Evolutionary conservation across 1,284 basidiomycete species (phyloP).

Genomic region (Grifola frondosa): DNA sequence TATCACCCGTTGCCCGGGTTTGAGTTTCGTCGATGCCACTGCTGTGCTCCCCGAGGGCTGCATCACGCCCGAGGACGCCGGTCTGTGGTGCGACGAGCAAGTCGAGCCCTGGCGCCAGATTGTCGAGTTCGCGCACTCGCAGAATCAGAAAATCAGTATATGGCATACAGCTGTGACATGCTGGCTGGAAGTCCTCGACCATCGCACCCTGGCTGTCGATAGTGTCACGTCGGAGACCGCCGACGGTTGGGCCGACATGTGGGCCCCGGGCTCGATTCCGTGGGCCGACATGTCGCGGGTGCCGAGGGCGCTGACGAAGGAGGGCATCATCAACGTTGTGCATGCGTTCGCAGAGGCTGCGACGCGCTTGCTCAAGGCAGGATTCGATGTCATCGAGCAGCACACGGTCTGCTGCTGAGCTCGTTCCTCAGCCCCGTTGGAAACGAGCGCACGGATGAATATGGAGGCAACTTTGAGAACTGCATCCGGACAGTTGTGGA

Average conservation of each 20-base stretch:
- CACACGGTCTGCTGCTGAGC: conserved; percentile 63
- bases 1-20: conserved; percentile 51
- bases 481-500: no score
- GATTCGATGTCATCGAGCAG: conserved; percentile 36
- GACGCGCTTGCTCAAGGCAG: conserved; percentile 50
- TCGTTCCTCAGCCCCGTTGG: conserved; percentile 57
- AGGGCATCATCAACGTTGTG: conserved; percentile 58
- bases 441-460: conserved; percentile 70
- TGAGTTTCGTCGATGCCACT: conserved; percentile 65
- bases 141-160: conserved; percentile 59
- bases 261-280: conserved; percentile 61
- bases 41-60: conserved; percentile 76
- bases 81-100: conserved; percentile 73
- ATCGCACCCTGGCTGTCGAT: conserved; percentile 56
- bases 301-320: conserved; percentile 52
- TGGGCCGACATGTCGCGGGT: conserved; percentile 7
- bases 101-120: conserved; percentile 62
- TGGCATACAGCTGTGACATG: conserved; percentile 79
- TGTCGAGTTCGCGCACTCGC: conserved; percentile 65
- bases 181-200: conserved; percentile 71
- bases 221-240: conserved; percentile 36
- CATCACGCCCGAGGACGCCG: conserved; percentile 66
- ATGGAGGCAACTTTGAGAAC: conserved; percentile 70
- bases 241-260: conserved; percentile 62
- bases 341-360: conserved; percentile 58